Evolutionary conservation across 495 filamentous ascomycete species (phyloP).

Genomic region (Trichoderma parareesei): DNA sequence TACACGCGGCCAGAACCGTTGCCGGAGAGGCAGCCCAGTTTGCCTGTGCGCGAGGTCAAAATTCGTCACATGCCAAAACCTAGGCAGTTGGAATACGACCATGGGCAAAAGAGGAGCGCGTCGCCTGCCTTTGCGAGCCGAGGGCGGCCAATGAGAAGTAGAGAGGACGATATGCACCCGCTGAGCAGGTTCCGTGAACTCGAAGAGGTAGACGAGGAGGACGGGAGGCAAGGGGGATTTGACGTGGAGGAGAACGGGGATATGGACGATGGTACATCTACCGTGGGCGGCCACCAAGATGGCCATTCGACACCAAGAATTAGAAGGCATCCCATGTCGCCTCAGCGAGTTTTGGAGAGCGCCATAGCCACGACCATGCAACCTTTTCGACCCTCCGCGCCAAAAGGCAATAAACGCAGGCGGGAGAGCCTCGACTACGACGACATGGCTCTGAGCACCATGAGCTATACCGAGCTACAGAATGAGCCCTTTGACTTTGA

Average conservation of each 20-base stretch:
- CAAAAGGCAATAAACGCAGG: constrained; percentile 9
- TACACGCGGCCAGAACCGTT: not conserved
- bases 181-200: not conserved
- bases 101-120: not conserved
- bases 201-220: not conserved
- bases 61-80: not conserved
- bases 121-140: not conserved
- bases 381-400: not conserved
- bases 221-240: not conserved
- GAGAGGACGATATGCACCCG: not conserved
- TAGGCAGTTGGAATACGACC: not conserved
- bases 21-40: not conserved
- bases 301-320: not conserved
- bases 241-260: constrained; percentile 1
- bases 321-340: not conserved
- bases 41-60: not conserved
- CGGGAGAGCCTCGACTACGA: constrained; percentile 42
- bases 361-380: constrained; percentile 12
- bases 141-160: not conserved
- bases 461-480: constrained; percentile 46
- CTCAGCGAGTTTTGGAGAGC: not conserved
- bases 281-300: not conserved
- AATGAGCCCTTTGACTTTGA: constrained; percentile 48
- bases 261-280: not conserved
- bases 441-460: constrained; percentile 39